phyloP scores from a whole-genome alignment of 495 filamentous ascomycete species.

The Podospora anserina region DNA sequence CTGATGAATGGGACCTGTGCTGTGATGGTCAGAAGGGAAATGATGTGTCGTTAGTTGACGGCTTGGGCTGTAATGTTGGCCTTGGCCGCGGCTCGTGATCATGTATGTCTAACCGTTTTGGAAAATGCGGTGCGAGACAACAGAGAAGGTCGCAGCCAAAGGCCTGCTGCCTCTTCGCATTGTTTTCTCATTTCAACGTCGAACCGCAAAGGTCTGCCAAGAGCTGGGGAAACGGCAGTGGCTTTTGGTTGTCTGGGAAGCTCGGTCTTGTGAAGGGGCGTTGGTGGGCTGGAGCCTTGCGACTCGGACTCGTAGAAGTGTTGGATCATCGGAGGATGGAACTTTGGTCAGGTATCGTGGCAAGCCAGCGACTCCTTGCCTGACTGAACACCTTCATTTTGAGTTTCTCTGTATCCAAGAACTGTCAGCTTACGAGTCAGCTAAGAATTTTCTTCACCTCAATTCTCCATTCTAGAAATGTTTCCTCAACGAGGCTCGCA shows the following conservation, averaged over 20 bases:
- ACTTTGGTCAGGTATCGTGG: not conserved
- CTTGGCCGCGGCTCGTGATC: not conserved
- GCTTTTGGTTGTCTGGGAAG: not conserved
- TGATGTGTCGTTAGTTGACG: not conserved
- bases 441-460: not conserved
- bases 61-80: too few species aligned
- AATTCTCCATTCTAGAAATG: not conserved
- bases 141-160: too few species aligned
- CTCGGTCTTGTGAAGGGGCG: not conserved
- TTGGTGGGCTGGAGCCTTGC: not conserved
- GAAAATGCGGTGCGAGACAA: not conserved
- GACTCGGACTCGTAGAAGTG: not conserved
- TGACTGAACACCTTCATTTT: not conserved
- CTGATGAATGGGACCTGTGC: not conserved
- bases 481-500: not conserved
- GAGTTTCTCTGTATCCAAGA: not conserved
- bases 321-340: not conserved
- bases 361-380: too few species aligned
- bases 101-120: not conserved
- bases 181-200: not conserved
- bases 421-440: not conserved
- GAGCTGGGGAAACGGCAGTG: not conserved
- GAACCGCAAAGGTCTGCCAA: not conserved
- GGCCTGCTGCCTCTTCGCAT: not conserved
- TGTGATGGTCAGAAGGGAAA: too few species aligned